These are phyloP conservation scores for Neurospora cerealis DNA, from an alignment of 495 filamentous ascomycete species.

Conservation along the genomic window DNA sequence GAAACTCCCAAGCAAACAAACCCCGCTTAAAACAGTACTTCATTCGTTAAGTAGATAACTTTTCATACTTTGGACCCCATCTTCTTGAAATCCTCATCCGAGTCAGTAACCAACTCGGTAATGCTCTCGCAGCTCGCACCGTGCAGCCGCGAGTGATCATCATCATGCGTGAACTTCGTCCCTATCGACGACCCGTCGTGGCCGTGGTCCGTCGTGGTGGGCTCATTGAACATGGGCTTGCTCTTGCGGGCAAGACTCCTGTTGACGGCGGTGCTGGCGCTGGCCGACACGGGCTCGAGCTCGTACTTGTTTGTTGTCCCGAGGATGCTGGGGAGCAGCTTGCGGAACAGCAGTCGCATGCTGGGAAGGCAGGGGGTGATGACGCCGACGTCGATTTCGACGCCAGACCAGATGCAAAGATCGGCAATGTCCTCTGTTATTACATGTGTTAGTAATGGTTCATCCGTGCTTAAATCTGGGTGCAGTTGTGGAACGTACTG, in stretches of 20 bases:
- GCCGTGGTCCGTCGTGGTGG: background rate
- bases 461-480: background rate
- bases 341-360: constrained; percentile 17
- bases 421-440: constrained; percentile 17
- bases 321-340: constrained; percentile 10
- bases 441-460: background rate
- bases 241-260: background rate
- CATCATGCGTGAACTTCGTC: background rate
- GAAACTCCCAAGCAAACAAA: background rate
- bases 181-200: background rate
- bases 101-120: background rate
- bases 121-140: background rate
- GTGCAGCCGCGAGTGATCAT: background rate
- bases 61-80: background rate
- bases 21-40: background rate
- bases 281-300: constrained; percentile 3
- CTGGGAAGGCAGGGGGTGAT: constrained; percentile 22
- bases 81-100: background rate
- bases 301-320: constrained; percentile 9
- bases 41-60: background rate
- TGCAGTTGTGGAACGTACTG: constrained; percentile 6
- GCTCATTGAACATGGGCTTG: background rate
- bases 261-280: background rate
- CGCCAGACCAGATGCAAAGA: constrained; percentile 20
- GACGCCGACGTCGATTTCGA: constrained; percentile 24